Base-by-base conservation (phyloP, 2,329 filamentous ascomycete genomes). In the Chrysoporthe puriensis region DNA sequence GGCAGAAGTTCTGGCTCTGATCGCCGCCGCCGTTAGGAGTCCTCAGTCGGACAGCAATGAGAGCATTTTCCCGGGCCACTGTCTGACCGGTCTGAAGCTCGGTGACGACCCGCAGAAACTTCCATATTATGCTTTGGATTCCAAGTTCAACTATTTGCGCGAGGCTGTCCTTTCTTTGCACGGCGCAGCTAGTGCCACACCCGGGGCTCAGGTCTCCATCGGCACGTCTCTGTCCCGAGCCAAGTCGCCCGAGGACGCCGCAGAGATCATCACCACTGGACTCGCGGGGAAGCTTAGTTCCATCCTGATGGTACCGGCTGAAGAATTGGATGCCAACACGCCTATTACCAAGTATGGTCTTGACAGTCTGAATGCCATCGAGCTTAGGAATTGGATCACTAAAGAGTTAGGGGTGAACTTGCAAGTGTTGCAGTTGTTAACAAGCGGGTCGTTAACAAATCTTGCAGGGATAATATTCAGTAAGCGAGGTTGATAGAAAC, bases 371-470 rank as follows among this genome's bases (percentile, higher is more conserved):
- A 74, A 72, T n/a, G 74, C 75, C 8, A 75, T 76, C 16, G 75
- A 76, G 71, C 48, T 76, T 34, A 68, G 74, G 14, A 76, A 76
- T 64, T 76, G 73, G 73, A 62, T 69, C 3, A 82, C 81, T 2
- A 78, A 82, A 63, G 82, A 84, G 74, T 80, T 84, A 70, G 78
- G 84, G 73, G 79, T 81, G 1, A 84, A 83, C 65, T 72, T 87
- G 72, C 84, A 87, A 74, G 84, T 88, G 0, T 74, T 88, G 68
- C 85, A 88, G 73, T 73, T 88, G 68, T 75, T 87, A 48, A 84
- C 81, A 6, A 85, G 83, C 71, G 84, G 84, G 1, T 58, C 62
- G 2, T 36, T 64, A 21, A 44, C 40, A 8, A 64, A 44, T n/a
- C 62, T 63, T 18, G 48, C 62, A 16, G 34, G n/a, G 1, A 57